These are phyloP conservation scores for Boletus sp. DNA, from an alignment of 768 basidiomycete species.

Conservation along the genomic window DNA sequence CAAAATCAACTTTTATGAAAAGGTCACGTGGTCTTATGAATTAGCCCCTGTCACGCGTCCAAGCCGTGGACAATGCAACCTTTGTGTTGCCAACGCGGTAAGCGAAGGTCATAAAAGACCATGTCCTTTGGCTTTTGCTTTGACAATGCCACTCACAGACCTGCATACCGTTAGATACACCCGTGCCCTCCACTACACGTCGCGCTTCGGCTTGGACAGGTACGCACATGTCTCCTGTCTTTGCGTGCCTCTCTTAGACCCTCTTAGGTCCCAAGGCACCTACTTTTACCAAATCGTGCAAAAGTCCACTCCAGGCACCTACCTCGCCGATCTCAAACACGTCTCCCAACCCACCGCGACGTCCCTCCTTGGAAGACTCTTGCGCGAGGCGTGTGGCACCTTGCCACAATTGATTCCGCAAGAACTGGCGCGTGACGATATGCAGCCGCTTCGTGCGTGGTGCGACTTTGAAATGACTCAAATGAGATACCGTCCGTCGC, in stretches of 20 bases:
- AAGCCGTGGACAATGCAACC: too few species aligned
- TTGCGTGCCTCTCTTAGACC: not conserved
- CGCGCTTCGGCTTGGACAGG: constrained; percentile 3
- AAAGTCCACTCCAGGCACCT: not conserved
- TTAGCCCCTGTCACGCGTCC: constrained; percentile 16
- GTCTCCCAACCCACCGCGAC: not conserved
- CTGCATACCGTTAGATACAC: not conserved
- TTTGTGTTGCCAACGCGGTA: too few species aligned
- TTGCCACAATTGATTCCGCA: not conserved
- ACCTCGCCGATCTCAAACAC: not conserved
- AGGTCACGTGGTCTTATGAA: constrained; percentile 10
- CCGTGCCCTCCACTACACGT: not conserved
- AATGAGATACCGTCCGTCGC: not conserved
- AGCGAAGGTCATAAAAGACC: too few species aligned
- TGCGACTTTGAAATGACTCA: not conserved
- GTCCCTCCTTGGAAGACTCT: not conserved
- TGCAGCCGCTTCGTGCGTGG: not conserved
- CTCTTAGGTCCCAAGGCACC: not conserved
- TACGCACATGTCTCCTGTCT: not conserved
- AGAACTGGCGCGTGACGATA: not conserved
- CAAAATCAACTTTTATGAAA: not conserved
- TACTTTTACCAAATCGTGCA: constrained; percentile 4
- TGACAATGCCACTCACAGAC: not conserved
- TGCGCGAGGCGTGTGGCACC: constrained; percentile 3
- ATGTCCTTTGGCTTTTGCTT: not conserved